Percentiles rank a stretch among this genome's conserved stretches.
phyloP scores from a whole-genome alignment of 1,284 basidiomycete species.

The Rhizoctonia solani region DNA sequence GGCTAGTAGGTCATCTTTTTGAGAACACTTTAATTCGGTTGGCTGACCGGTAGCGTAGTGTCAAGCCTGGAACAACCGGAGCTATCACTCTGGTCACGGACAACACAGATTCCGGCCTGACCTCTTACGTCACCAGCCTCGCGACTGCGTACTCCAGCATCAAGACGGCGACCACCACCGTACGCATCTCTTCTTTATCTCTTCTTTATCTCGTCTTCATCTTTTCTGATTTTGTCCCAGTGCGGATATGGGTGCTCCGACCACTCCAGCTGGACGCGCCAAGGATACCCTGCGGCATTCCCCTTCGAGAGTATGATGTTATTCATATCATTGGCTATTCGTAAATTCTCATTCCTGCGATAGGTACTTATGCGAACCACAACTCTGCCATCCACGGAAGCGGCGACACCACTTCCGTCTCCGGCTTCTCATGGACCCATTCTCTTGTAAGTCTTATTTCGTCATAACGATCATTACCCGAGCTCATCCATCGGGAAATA shows the following conservation, averaged over 20 bases:
- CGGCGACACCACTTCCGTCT: constrained; percentile 53
- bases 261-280: constrained; percentile 47
- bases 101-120: constrained; percentile 20
- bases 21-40: no score
- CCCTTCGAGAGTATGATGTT: constrained; percentile 45
- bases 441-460: constrained; percentile 36
- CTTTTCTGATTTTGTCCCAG: neutral
- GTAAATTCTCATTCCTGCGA: constrained; percentile 41
- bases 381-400: constrained; percentile 51
- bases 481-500: neutral
- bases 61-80: constrained; percentile 13
- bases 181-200: no score
- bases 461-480: neutral
- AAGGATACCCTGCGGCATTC: constrained; percentile 52
- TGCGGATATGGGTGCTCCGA: constrained; percentile 36
- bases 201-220: neutral
- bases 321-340: constrained; percentile 38
- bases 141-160: constrained; percentile 22
- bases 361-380: constrained; percentile 14
- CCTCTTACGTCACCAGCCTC: constrained; percentile 5
- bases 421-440: constrained; percentile 56
- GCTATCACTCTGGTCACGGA: constrained; percentile 26
- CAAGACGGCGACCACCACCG: constrained; percentile 13
- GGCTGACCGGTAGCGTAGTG: no score
- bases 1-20: constrained; percentile 19